Evolutionary conservation across 2,329 filamentous ascomycete species (phyloP).

Genomic region (Penicillium aurantiogriseum): DNA sequence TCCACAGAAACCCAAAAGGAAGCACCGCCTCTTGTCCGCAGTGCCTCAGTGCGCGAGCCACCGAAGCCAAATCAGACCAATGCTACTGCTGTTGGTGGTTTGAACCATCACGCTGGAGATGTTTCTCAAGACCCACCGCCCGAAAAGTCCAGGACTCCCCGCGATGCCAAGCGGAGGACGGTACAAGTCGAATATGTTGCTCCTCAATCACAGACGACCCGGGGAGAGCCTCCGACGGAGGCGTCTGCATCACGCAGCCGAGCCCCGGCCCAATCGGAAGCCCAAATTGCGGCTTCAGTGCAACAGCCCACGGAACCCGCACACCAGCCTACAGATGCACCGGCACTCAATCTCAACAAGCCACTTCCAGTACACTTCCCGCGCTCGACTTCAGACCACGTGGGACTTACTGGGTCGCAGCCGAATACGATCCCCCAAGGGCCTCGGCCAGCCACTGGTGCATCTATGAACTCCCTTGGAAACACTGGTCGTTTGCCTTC

Average conservation of each 20-base stretch:
- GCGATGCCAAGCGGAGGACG: constrained; percentile 88
- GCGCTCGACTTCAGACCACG: constrained; percentile 58
- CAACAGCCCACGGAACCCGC: constrained; percentile 10
- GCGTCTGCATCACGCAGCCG: constrained; percentile 19
- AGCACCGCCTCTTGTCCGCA: constrained; percentile 68
- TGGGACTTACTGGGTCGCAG: constrained; percentile 50
- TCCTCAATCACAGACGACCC: constrained; percentile 78
- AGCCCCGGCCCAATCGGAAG: constrained; percentile 7
- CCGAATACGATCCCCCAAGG: constrained; percentile 43
- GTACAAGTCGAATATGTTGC: constrained; percentile 98
- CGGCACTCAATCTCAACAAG: constrained; percentile 24
- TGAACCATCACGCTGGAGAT: constrained; percentile 71
- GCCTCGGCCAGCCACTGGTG: constrained; percentile 73
- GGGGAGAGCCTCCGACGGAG: constrained; percentile 54
- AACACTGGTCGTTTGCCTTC: constrained; percentile 64
- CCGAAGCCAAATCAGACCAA: constrained; percentile 62
- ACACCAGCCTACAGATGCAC: constrained; percentile 4
- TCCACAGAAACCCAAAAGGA: constrained; percentile 55
- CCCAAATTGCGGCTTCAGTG: constrained; percentile 3
- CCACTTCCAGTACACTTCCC: constrained; percentile 52
- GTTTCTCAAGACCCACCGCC: constrained; percentile 66
- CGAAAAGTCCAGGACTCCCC: constrained; percentile 62
- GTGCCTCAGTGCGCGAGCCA: constrained; percentile 87
- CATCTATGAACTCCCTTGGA: constrained; percentile 66
- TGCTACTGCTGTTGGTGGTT: constrained; percentile 54